phyloP scores from a whole-genome alignment of 1,284 basidiomycete genomes.

The Stereum hirsutum region DNA sequence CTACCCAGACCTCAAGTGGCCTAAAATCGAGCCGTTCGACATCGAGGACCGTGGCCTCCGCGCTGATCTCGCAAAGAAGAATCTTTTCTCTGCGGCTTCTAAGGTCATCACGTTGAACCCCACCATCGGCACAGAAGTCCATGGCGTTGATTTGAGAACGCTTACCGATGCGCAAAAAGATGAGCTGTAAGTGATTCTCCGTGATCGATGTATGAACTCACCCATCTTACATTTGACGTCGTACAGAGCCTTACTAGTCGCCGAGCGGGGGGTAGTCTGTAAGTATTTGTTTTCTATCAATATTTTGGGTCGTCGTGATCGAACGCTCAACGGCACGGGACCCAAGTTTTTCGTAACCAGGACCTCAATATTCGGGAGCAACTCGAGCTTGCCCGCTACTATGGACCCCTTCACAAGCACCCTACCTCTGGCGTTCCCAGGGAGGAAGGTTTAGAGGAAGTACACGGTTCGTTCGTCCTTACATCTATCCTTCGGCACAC shows the following conservation, averaged over 20 bases:
- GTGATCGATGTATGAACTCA: slow-evolving; percentile 7
- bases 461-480: slow-evolving; percentile 45
- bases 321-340: slow-evolving; percentile 9
- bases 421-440: slow-evolving; percentile 72
- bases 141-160: slow-evolving; percentile 55
- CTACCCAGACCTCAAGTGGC: slow-evolving; percentile 58
- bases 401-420: slow-evolving; percentile 76
- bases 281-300: slow-evolving; percentile 16
- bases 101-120: slow-evolving; percentile 57
- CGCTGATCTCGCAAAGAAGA: slow-evolving; percentile 54
- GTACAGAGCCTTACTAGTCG: slow-evolving; percentile 54
- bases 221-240: no score
- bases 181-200: slow-evolving; percentile 38
- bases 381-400: slow-evolving; percentile 69
- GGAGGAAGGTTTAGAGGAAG: slow-evolving; percentile 66
- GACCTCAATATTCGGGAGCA: slow-evolving; percentile 62
- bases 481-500: no score
- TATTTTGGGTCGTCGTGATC: background rate
- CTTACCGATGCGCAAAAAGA: slow-evolving; percentile 54
- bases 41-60: slow-evolving; percentile 55
- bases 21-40: slow-evolving; percentile 46
- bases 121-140: slow-evolving; percentile 54
- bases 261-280: slow-evolving; percentile 66
- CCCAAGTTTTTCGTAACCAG: slow-evolving; percentile 62
- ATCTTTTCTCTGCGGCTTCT: slow-evolving; percentile 40